phyloP scores from a whole-genome alignment of 2,329 filamentous ascomycete genomes.

The Arthrinium puccinioides region DNA sequence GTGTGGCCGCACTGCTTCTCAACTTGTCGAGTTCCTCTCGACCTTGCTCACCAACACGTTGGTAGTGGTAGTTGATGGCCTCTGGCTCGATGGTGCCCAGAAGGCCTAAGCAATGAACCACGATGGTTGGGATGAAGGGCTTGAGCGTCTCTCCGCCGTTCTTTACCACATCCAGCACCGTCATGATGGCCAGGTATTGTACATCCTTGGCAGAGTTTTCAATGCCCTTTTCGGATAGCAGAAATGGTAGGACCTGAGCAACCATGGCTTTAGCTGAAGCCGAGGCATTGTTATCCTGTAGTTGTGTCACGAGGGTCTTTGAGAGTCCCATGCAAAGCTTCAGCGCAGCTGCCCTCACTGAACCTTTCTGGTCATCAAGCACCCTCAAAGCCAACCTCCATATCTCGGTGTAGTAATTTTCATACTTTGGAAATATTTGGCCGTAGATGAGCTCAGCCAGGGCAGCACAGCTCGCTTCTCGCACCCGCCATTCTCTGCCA shows the following conservation, averaged over 20 bases:
- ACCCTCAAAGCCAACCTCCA: constrained; percentile 86
- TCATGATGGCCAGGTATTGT: constrained; percentile 72
- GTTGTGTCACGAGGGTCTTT: constrained; percentile 74
- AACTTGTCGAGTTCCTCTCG: constrained; percentile 87
- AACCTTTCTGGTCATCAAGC: constrained; percentile 91
- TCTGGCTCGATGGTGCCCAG: constrained; percentile 86
- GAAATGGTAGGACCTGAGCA: constrained; percentile 78
- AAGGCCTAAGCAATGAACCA: constrained; percentile 73
- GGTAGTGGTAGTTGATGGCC: constrained; percentile 84
- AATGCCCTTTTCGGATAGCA: constrained; percentile 81
- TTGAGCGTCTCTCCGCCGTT: constrained; percentile 73
- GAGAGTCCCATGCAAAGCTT: constrained; percentile 79
- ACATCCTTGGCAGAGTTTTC: constrained; percentile 87
- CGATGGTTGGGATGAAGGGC: constrained; percentile 73
- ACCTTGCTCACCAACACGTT: constrained; percentile 80
- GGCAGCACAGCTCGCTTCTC: constrained; percentile 86
- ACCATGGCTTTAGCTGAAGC: constrained; percentile 74
- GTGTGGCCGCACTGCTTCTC: constrained; percentile 72
- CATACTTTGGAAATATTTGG: constrained; percentile 67
- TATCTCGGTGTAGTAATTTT: constrained; percentile 75
- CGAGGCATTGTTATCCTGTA: constrained; percentile 69
- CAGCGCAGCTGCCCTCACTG: constrained; percentile 73
- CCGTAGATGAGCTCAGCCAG: constrained; percentile 84
- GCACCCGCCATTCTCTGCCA: constrained; percentile 86
- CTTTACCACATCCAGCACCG: constrained; percentile 83